Base-by-base conservation (phyloP, 345 rosid genomes). In the Boechera stricta region DNA sequence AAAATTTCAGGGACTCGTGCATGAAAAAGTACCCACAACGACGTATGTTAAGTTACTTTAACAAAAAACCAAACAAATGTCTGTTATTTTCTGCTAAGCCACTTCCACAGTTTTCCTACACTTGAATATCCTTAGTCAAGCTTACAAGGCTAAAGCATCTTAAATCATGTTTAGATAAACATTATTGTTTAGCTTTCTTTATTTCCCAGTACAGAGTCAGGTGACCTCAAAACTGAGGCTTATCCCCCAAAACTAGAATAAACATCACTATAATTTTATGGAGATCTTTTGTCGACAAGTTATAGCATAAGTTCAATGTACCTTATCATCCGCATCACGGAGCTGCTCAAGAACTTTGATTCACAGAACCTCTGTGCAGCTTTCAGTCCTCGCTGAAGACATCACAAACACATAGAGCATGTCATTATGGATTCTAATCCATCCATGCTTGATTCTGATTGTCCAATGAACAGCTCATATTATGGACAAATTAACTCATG, bases 251-350 rank as follows among this genome's bases (percentile, higher is more conserved):
- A 38, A 67, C 31, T 39, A 64, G 45, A 35, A 55, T 18, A 47
- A n/a, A 47, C 63, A 11, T 73, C 1, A 10, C 58, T 26, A 18
- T 8, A 41, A 10, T 13, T 51, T 41, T 41, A 64, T 13, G 57
- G 45, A 54, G 18, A 58, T 67, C 42, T 49, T 24, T 69, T 11
- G 35, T 53, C 62, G 8, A 35, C 7, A 62, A 63, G 21, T 55
- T 70, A 63, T 31, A 69, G 75, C 39, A 76, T 3, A 24, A 61
- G 48, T 61, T 18, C 3, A 10, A 16, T 56, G 55, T 65, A 94
- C 98, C 96, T 94, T 83, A 91, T 91, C 96, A 86, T 94, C 83
- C 80, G 73, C 97, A 91, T 87, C 65, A 94, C 97, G 18, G 94
- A 89, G 83, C 88, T 86, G 86, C 97, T 91, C 64, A 94, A 69